These are phyloP conservation scores for Byssothecium circinans DNA, from an alignment of 2,329 filamentous ascomycete genomes.

Conservation along the genomic window DNA sequence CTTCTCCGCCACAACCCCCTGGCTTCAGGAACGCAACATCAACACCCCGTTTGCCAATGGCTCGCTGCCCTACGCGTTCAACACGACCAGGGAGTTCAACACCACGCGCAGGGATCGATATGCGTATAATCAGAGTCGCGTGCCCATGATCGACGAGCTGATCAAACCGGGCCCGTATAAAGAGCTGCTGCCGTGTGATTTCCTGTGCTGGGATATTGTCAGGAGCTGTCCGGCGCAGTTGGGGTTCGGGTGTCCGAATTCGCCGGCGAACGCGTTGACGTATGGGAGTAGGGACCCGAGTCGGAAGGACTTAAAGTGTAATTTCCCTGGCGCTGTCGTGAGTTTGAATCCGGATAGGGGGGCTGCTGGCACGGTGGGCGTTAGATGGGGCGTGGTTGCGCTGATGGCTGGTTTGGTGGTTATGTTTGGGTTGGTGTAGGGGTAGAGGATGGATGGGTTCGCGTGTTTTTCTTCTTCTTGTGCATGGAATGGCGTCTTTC, in stretches of 20 bases:
- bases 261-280: conserved; percentile 13
- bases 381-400: conserved; percentile 5
- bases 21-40: conserved; percentile 70
- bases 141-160: conserved; percentile 68
- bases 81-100: conserved; percentile 26
- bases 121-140: conserved; percentile 63
- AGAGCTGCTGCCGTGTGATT: conserved; percentile 84
- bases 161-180: conserved; percentile 89
- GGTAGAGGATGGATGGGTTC: not conserved
- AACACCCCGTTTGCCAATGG: conserved; percentile 70
- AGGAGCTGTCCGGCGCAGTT: conserved; percentile 79
- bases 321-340: conserved; percentile 46
- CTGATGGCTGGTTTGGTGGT: conserved; percentile 11
- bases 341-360: conserved; percentile 34
- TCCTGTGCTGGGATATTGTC: conserved; percentile 84
- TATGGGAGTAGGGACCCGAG: conserved; percentile 29
- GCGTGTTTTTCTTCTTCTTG: not conserved
- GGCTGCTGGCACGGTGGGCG: conserved; percentile 7
- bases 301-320: conserved; percentile 37
- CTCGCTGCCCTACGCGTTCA: conserved; percentile 38
- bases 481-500: conserved; percentile 16
- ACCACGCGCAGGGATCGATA: conserved; percentile 30
- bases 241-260: conserved; percentile 71
- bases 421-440: conserved; percentile 5
- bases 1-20: conserved; percentile 59